Conservation (phyloP, 2,329 filamentous ascomycete species). For the Periglandula ipomoeae region DNA sequence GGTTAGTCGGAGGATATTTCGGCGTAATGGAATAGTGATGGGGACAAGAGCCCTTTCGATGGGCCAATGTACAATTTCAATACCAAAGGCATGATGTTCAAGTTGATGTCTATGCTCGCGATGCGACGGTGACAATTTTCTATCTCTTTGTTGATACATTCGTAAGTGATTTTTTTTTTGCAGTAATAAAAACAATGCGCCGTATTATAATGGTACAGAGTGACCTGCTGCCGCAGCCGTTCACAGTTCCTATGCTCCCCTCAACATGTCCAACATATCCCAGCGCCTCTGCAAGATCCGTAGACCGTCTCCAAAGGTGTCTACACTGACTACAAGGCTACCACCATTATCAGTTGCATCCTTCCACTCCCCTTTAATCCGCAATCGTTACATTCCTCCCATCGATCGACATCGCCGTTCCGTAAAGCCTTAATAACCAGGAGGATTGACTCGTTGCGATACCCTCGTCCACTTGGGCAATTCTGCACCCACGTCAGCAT, state of each 20-base stretch:
- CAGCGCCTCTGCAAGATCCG: not conserved
- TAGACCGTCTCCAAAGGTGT: not conserved
- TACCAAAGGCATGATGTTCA: not conserved
- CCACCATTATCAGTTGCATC: not conserved
- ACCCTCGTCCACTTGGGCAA: slow-evolving; percentile 91
- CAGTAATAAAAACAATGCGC: not conserved
- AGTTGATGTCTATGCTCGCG: no score
- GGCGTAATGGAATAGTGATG: no score
- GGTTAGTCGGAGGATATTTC: not conserved
- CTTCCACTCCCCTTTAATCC: not conserved
- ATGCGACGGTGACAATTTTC: not conserved
- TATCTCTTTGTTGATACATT: not conserved
- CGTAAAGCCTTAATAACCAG: slow-evolving; percentile 63
- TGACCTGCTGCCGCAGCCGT: not conserved
- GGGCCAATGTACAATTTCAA: not conserved
- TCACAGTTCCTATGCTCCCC: not conserved
- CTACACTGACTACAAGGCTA: not conserved
- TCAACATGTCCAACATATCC: not conserved
- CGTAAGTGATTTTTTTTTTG: not conserved
- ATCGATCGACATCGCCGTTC: not conserved
- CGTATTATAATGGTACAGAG: not conserved
- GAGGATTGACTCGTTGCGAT: slow-evolving; percentile 86
- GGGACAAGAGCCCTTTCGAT: not conserved
- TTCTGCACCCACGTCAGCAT: slow-evolving; percentile 39
- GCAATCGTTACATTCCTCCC: not conserved